Base-by-base conservation (phyloP, 2,329 filamentous ascomycete genomes). In the Fusarium brachygibbosum region DNA sequence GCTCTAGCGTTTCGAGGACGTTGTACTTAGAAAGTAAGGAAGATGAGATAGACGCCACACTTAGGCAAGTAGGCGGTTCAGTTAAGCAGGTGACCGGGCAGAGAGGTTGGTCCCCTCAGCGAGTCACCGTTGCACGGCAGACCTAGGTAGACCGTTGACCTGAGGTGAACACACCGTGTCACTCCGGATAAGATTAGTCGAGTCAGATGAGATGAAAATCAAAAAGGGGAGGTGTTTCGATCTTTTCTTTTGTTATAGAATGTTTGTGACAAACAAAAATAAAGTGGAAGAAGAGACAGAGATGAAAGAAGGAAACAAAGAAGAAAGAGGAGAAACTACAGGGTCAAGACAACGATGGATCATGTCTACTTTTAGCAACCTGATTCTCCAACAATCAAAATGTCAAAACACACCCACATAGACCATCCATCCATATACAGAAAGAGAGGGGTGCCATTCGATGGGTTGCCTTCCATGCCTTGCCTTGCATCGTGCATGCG, bases 41-140 rank as follows among this genome's bases (percentile, higher is more conserved):
- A 52, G 29, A 54, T 34, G 19, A 37, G 19, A 57, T 42, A 46
- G 53, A 65, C 38, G 41, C 38, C 56, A 66, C 48, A 23, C 61
- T 12, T 28, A 57, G 23, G 23, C 6, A 25, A 25, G 23, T n/a
- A n/a, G 58, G 29, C 23, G 40, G 23, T 50, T 49, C 42, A 56
- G 62, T 67, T 41, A 29, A 64, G 37, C 56, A 58, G 63, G 48
- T 64, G 63, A 66, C 59, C 64, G n/a, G n/a, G n/a, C n/a, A 48
- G 66, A 62, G 66, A 50, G 35, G 49, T 63, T 52, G 51, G 49
- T 63, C 44, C 41, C 61, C 50, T 68, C 50, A 57, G 66, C 66
- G 42, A 64, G 58, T 68, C 44, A 62, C 51, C 50, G 61, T 69
- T 35, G 56, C 44, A 66, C 62, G 34, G 49, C 46, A 65, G 42